Evolutionary conservation across 2,329 filamentous ascomycete genomes (phyloP).

Genomic region (Venturia asperata): DNA sequence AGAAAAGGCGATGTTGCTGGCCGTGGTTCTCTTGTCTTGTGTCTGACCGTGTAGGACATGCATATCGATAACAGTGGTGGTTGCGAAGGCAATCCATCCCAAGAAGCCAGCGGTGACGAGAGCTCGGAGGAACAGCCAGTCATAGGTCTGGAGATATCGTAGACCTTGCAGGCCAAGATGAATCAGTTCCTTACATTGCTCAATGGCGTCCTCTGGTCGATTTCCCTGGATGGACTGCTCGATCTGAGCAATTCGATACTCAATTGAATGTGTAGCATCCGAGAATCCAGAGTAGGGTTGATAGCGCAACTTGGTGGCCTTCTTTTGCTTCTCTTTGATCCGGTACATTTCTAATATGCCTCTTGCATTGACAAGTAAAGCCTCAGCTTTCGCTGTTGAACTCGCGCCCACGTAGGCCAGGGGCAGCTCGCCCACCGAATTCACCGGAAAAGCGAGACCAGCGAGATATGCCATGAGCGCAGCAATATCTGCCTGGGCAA

Average conservation of each 20-base stretch:
- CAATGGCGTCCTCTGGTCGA: constrained; percentile 69
- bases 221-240: constrained; percentile 58
- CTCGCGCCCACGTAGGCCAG: constrained; percentile 70
- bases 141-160: constrained; percentile 93
- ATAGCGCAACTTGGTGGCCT: constrained; percentile 66
- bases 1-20: constrained; percentile 60
- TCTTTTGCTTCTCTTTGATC: constrained; percentile 85
- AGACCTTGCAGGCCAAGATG: constrained; percentile 71
- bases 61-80: constrained; percentile 80
- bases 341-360: constrained; percentile 92
- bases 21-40: constrained; percentile 43
- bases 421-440: constrained; percentile 90
- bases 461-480: constrained; percentile 91
- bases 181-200: constrained; percentile 69
- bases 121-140: constrained; percentile 90
- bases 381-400: constrained; percentile 71
- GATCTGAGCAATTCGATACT: constrained; percentile 62
- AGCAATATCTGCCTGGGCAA: constrained; percentile 87
- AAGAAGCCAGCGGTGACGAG: constrained; percentile 86
- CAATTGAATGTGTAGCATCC: constrained; percentile 34
- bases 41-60: constrained; percentile 72
- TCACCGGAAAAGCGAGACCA: constrained; percentile 85
- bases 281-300: constrained; percentile 62
- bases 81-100: constrained; percentile 89
- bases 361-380: constrained; percentile 74